A percentile compares a stretch with the other conserved stretches of the same genome.
Evolutionary conservation across 2,329 filamentous ascomycete genomes (phyloP).

Genomic region (Penicillium fuscoglaucum): DNA sequence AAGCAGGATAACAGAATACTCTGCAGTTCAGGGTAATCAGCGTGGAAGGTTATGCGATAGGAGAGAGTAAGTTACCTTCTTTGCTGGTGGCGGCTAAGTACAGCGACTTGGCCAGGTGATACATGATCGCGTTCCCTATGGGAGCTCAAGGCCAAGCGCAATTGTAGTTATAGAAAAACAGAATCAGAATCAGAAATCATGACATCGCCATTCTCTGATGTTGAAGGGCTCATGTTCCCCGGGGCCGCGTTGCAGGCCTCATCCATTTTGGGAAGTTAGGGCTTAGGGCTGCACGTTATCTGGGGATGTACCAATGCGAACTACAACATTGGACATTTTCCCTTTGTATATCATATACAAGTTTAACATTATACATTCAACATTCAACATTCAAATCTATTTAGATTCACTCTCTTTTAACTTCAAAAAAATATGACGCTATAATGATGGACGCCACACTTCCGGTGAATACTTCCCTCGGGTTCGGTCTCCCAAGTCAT

Average conservation of each 20-base stretch:
- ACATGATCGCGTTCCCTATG: constrained; percentile 61
- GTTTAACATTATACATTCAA: not conserved
- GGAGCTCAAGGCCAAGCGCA: constrained; percentile 21
- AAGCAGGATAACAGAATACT: constrained; percentile 95
- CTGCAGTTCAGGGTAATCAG: constrained; percentile 46
- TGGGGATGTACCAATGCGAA: not conserved
- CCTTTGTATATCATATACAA: not conserved
- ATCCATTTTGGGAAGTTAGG: constrained; percentile 31
- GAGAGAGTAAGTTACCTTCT: constrained; percentile 64
- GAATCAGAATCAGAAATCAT: constrained; percentile 17
- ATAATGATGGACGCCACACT: not conserved
- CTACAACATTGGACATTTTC: not conserved
- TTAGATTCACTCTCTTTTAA: not conserved
- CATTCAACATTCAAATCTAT: not conserved
- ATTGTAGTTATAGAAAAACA: constrained; percentile 2
- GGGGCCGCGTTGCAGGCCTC: constrained; percentile 18
- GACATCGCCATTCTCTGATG: constrained; percentile 18
- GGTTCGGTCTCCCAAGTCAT: not conserved
- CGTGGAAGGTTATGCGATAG: not conserved
- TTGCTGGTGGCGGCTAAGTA: constrained; percentile 96
- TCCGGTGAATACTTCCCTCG: not conserved
- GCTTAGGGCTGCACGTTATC: constrained; percentile 22
- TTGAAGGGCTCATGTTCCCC: not conserved
- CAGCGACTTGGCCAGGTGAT: constrained; percentile 91
- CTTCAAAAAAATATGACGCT: not conserved